Base-by-base conservation (phyloP, 495 filamentous ascomycete genomes). In the Aspergillus diversus region DNA sequence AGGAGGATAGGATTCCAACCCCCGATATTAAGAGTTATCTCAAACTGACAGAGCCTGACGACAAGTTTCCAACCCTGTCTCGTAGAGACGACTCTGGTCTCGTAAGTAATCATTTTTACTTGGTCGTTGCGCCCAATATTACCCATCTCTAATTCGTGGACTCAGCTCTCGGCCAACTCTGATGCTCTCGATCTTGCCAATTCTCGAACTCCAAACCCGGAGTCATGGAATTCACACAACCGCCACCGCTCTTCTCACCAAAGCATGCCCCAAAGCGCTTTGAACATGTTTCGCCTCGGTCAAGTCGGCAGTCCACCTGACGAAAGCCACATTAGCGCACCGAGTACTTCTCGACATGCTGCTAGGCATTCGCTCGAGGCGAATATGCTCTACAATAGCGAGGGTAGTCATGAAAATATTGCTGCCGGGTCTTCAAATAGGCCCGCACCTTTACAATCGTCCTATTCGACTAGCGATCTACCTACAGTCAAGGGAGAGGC, bases 391-490 rank as follows among this genome's bases (percentile, higher is more conserved):
- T 77, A 74, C 59, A 64, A 67, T 2, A 58, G 61, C 35, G 76
- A 80, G 9, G 69, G 68, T 12, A 65, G 39, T 8, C 64, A 69
- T 32, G 76, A 79, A 13, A 57, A 54, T 7, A 53, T 66, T n/a
- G 65, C 70, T 15, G 54, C 75, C 17, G 61, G 64, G 33, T 37
- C 73, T 1, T 72, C 75, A 1, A 72, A 55, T 66, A 76, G 75
- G 31, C 78, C 78, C 6, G 65, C 55, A 7, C 65, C 73, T 12
- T 74, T 96, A 39, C 90, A 93, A 74, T 87, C 90, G 4, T 97
- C 94, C 3, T 97, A 91, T 75, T 97, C 95, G 3, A 88, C 92
- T 21, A 91, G 88, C 71, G 95, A 97, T 68, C 78, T 97, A 5
- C 90, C 94, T n/a, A 96, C 93, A 1, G 79, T 92, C 65, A 95